Evolutionary conservation across 2,329 filamentous ascomycete species (phyloP), one percentile per base, ranked within the genome.

Genomic region (Colletotrichum sp.): DNA sequence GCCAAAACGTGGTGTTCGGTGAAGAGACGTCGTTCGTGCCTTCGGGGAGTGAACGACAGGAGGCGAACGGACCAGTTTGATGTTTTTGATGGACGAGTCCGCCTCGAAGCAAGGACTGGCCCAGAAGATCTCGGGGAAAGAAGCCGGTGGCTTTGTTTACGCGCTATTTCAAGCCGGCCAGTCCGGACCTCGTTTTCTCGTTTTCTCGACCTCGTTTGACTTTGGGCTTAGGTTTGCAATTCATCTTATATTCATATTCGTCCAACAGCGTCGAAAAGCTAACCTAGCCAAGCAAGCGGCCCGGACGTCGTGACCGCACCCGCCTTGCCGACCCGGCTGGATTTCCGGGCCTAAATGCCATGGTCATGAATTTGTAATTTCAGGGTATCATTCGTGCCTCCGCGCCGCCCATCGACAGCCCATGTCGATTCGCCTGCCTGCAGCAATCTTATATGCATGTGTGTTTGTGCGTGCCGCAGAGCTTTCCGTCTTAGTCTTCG

Each of bases 331-430:
- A 32, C 32, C 64, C 65, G 70, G 73, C 64, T 73, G 64, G 24
- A 36, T 73, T 65, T 49, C 64, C 55, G 55, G 57, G 64, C 44
- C 32, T 44, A 57, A 69, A 49, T 69, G 13, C 64, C 32, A 36
- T 28, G 34, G 36, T 28, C 9, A 30, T 55, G 21, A 18, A 49
- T 63, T 34, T 32, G 69, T 73, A 76, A 71, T 76, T n/a, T 75
- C 30, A 62, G 75, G 75, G 75, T 76, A 75, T 75, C 71, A 71
- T 76, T 76, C 63, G 57, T 72, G 15, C 64, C 49, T 66, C 15
- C 59, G 70, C 64, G 49, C 65, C 64, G 49, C 49, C 64, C 44
- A 49, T 60, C 49, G 21, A 32, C 44, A 36, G 39, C 39, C 24
- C 69, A n/a, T 57, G 26, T 44, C 63, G 24, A 63, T n/a, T 39